Evolutionary conservation across 1,139 yeast species (phyloP), one percentile per base, ranked within the genome.

Genomic region (Sugiyamaella paludigena): DNA sequence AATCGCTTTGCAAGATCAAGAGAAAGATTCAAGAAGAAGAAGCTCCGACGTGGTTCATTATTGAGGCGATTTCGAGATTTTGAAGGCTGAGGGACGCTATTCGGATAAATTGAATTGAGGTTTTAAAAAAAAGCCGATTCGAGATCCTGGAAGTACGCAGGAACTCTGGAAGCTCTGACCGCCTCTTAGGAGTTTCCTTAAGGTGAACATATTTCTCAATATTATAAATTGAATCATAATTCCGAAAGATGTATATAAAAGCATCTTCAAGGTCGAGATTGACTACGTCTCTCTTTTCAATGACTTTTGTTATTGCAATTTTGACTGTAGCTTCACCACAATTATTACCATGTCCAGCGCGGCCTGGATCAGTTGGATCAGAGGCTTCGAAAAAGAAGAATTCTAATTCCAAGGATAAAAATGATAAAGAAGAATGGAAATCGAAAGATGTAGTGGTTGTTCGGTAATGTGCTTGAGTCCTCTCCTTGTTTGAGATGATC

Each of bases 261-360:
- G 85, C 87, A 28, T 72, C 80, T 5, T 75, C 76, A 49, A 74
- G 86, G 62, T 74, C 75, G 51, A 70, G 71, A 55, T 71, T 84
- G 50, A 83, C 88, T 29, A 77, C 79, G 50, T 83, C 88, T 26
- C 74, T 84, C 52, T 85, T 85, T 67, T 79, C 84, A 30, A 80
- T 89, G n/a, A 84, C 92, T 0, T 83, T 84, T 59, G 77, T 84
- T 32, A 80, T 85, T 29, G 84, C 92, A 41, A 78, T 84, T 53
- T 70, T 81, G 47, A 71, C 87, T 46, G 92, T 85, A 10, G 80
- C 84, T 1, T 84, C 87, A 10, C 84, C 85, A 58, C 79, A 84
- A 13, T 58, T 82, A 12, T 66, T 85, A 44, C 89, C 89, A n/a
- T 85, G 94, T 68, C 94, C 94, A 1, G 83, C 83, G 16, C 84